Base-by-base conservation (phyloP, 495 filamentous ascomycete species). In the Lophiostoma macrostomum region DNA sequence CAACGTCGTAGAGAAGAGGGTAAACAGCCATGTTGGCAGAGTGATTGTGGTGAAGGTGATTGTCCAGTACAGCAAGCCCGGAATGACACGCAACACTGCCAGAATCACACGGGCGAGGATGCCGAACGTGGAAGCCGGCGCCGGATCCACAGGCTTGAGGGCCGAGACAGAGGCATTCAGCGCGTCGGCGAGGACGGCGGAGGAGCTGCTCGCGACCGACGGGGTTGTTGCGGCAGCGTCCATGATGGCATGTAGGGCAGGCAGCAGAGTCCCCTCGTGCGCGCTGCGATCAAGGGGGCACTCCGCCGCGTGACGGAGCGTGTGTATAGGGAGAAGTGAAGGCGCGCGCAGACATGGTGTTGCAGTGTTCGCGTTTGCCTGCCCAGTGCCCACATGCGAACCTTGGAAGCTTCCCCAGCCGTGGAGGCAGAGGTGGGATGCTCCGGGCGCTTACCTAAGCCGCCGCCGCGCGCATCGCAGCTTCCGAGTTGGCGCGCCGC, bases 1-100 rank as follows among this genome's bases (percentile, higher is more conserved):
- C 70, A 93, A 67, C 70, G 86, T 93, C 58, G 87, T 95, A n/a
- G 91, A 96, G 66, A 96, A 90, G 42, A 97, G 76, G 8, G 84
- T 91, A 70, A 95, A 97, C 5, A 96, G 78, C 69, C 91, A 82
- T 67, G 89, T 87, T 30, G 93, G 91, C 53, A 95, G 67, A 4
- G 90, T 91, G 50, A 97, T 87, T 27, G 90, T 95, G 6, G 82
- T 77, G 60, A 96, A 88, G 44, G 87, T 89, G 53, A 96, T 81
- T 31, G 82, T 64, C 80, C 82, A 93, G 74, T 89, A 94, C 30
- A 96, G 69, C 5, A 90, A 71, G 36, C 78, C 79, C 27, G 93
- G 91, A 29, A 96, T 73, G 11, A 84, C 68, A 56, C 76, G 78
- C 42, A 85, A 71, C 36, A 82, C 58, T 61, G 73, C 46, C 19